Percentiles rank a stretch among this genome's conserved stretches.
phyloP scores from a whole-genome alignment of 2,329 filamentous ascomycete genomes.

The Botrytis fragariae region DNA sequence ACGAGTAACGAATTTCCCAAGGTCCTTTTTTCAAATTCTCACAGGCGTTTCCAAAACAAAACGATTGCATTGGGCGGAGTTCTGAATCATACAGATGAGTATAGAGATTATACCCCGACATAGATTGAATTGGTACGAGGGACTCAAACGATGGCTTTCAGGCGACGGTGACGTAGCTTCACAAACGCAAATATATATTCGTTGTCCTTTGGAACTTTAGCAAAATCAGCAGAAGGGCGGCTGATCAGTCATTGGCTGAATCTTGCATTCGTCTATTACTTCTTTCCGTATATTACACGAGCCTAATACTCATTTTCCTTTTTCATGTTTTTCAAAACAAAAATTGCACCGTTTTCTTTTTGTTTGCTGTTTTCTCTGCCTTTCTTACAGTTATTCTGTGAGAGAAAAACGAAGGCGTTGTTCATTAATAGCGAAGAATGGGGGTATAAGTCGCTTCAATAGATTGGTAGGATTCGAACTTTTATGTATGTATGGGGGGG shows the following conservation, averaged over 20 bases:
- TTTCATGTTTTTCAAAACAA: not conserved
- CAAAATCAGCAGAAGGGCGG: not conserved
- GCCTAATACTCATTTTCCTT: conserved; percentile 2
- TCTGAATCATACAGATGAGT: conserved; percentile 27
- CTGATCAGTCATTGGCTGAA: not conserved
- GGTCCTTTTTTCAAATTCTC: not conserved
- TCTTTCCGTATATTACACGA: not conserved
- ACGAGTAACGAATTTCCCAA: conserved; percentile 16
- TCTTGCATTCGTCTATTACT: not conserved
- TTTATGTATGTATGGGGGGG: conserved; percentile 9
- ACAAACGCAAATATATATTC: not conserved
- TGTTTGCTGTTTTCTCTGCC: conserved; percentile 1
- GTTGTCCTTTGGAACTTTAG: not conserved
- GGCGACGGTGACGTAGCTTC: not conserved
- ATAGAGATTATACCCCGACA: conserved; percentile 37
- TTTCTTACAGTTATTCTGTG: not conserved
- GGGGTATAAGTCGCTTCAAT: conserved; percentile 3
- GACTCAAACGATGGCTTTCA: not conserved
- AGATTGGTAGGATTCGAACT: conserved; percentile 3
- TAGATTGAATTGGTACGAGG: conserved; percentile 31
- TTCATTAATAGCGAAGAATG: not conserved
- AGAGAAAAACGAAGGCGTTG: not conserved
- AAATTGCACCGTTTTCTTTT: conserved; percentile 10
- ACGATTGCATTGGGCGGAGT: conserved; percentile 36
- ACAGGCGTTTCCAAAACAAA: conserved; percentile 17